These are phyloP conservation scores for Saraca asoca DNA, from an alignment of 331 rosid genomes.

Conservation along the genomic window DNA sequence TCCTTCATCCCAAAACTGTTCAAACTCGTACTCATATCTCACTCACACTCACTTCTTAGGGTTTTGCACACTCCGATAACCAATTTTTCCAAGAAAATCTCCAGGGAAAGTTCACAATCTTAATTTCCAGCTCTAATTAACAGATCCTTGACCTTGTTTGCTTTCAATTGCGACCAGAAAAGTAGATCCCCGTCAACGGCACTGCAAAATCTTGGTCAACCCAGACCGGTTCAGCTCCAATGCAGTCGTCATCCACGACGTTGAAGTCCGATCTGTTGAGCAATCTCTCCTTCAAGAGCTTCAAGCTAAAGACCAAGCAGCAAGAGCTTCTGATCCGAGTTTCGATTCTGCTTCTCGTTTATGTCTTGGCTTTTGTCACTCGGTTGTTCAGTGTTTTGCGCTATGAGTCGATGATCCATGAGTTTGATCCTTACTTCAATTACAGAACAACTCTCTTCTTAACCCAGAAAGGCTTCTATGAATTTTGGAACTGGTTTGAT, in stretches of 20 bases:
- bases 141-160: not conserved
- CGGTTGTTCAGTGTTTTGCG: constrained; percentile 97
- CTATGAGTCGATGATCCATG: constrained; percentile 98
- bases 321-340: constrained; percentile 95
- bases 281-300: constrained; percentile 49
- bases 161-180: constrained; percentile 47
- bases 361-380: constrained; percentile 84
- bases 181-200: constrained; percentile 40
- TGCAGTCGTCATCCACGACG: constrained; percentile 23
- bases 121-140: not conserved
- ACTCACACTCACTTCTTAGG: constrained; percentile 1
- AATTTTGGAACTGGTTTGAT: constrained; percentile 99
- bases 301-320: constrained; percentile 88
- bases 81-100: constrained; percentile 31
- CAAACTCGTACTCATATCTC: not conserved
- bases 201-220: constrained; percentile 39
- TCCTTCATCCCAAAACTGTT: not conserved
- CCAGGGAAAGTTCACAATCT: constrained; percentile 11
- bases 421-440: constrained; percentile 96
- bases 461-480: constrained; percentile 81
- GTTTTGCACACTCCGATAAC: constrained; percentile 12
- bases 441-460: constrained; percentile 88
- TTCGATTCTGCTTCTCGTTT: constrained; percentile 64
- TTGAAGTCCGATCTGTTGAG: constrained; percentile 52
- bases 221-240: constrained; percentile 1